phyloP scores from a whole-genome alignment of 805 yeast genomes.

The Clavispora phyllophila region DNA sequence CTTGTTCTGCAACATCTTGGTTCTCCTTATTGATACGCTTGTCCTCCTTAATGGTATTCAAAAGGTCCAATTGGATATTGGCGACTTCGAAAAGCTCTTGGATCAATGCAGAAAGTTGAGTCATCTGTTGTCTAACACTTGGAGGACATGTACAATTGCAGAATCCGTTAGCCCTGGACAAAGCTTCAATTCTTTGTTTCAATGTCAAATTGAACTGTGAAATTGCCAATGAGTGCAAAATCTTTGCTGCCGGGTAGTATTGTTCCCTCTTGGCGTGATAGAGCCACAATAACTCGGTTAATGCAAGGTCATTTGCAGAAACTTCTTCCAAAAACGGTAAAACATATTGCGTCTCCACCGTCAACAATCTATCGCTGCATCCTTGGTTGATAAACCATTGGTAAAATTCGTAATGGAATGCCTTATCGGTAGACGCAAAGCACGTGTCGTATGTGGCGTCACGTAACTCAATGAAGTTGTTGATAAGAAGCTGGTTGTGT shows the following conservation, averaged over 20 bases:
- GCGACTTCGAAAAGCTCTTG: constrained; percentile 85
- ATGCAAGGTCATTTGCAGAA: constrained; percentile 56
- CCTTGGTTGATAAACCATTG: constrained; percentile 87
- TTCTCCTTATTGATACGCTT: constrained; percentile 44
- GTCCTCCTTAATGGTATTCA: constrained; percentile 46
- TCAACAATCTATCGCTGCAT: constrained; percentile 68
- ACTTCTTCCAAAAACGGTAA: constrained; percentile 70
- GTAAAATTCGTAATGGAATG: constrained; percentile 89
- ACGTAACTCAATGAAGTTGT: constrained; percentile 54
- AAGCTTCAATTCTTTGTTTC: constrained; percentile 74
- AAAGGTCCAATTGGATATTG: constrained; percentile 70
- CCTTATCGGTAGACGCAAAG: constrained; percentile 67
- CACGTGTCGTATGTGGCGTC: constrained; percentile 72
- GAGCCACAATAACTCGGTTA: constrained; percentile 83
- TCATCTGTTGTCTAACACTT: constrained; percentile 68
- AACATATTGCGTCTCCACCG: constrained; percentile 76
- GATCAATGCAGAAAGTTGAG: constrained; percentile 61
- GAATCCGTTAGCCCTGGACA: constrained; percentile 90
- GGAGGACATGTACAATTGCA: constrained; percentile 83
- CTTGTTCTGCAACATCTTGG: constrained; percentile 44
- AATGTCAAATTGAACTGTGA: constrained; percentile 68
- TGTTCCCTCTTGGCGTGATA: constrained; percentile 80
- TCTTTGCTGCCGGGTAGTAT: constrained; percentile 79
- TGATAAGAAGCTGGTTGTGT: constrained; percentile 35
- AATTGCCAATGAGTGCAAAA: constrained; percentile 61